phyloP scores from a whole-genome alignment of 768 basidiomycete species.

The Suillus subalutaceus region DNA sequence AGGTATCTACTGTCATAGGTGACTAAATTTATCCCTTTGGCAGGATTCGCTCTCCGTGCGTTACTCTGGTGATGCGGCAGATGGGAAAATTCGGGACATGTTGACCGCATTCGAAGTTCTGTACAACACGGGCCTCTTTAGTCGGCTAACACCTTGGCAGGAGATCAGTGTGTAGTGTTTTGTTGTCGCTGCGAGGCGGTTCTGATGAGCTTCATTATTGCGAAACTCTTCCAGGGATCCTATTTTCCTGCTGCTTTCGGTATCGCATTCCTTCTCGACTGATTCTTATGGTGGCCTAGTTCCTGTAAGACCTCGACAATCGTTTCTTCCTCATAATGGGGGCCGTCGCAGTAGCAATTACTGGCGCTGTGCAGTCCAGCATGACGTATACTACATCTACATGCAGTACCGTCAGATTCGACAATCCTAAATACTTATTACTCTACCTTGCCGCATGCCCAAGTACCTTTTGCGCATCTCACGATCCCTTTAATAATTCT shows the following conservation, averaged over 20 bases:
- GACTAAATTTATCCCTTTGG: conserved; percentile 18
- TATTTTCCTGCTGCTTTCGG: conserved; percentile 20
- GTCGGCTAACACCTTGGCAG: conserved; percentile 36
- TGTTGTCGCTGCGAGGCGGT: background rate
- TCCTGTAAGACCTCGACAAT: background rate
- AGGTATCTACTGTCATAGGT: background rate
- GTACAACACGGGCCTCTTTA: conserved; percentile 40
- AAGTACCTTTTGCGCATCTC: background rate
- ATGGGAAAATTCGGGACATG: conserved; percentile 24
- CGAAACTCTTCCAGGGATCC: conserved; percentile 19
- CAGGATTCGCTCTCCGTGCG: conserved; percentile 9
- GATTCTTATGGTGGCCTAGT: conserved; percentile 15
- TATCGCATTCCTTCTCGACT: conserved; percentile 18
- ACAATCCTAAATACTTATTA: background rate
- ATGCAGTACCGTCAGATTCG: background rate
- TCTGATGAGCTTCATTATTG: conserved; percentile 8
- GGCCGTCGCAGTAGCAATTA: conserved; percentile 29
- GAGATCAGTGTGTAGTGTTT: conserved; percentile 30
- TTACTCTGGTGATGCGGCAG: conserved; percentile 17
- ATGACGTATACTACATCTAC: conserved; percentile 7
- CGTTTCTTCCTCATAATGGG: conserved; percentile 4
- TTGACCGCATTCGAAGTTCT: conserved; percentile 34
- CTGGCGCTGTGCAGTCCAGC: conserved; percentile 26
- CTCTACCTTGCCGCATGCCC: background rate
- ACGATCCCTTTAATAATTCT: background rate